Conservation (phyloP, 306 rosid genomes). For the Fagus crenata region DNA sequence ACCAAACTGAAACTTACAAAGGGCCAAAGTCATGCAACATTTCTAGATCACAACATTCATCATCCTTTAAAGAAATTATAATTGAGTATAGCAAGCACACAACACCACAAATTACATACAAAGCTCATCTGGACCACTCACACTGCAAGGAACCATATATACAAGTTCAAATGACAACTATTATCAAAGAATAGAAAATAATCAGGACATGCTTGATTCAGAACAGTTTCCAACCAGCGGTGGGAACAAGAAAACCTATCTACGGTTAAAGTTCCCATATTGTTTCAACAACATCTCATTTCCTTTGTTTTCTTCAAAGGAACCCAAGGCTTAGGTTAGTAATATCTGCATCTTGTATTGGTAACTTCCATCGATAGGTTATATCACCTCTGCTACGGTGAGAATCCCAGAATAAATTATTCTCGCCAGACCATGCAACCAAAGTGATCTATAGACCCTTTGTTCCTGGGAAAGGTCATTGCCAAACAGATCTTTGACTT, state of each 20-base stretch:
- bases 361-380: no score
- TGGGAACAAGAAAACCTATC: neutral
- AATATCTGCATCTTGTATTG: no score
- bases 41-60: neutral
- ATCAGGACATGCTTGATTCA: neutral
- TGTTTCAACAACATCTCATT: no score
- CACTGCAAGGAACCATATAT: neutral
- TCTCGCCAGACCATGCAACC: neutral
- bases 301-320: no score
- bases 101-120: neutral
- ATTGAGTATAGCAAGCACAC: neutral
- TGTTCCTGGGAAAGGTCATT: no score
- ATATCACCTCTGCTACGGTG: neutral
- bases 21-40: neutral
- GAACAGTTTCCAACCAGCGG: neutral
- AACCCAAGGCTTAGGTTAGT: no score
- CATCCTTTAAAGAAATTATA: neutral
- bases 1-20: constrained; percentile 2
- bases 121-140: no score
- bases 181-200: neutral
- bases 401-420: neutral
- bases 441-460: neutral
- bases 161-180: neutral
- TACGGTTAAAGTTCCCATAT: neutral
- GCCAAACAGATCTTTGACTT: neutral